Evolutionary conservation across 352 stramenopile genomes (phyloP).

Genomic region (Aphanomyces stellatus): DNA sequence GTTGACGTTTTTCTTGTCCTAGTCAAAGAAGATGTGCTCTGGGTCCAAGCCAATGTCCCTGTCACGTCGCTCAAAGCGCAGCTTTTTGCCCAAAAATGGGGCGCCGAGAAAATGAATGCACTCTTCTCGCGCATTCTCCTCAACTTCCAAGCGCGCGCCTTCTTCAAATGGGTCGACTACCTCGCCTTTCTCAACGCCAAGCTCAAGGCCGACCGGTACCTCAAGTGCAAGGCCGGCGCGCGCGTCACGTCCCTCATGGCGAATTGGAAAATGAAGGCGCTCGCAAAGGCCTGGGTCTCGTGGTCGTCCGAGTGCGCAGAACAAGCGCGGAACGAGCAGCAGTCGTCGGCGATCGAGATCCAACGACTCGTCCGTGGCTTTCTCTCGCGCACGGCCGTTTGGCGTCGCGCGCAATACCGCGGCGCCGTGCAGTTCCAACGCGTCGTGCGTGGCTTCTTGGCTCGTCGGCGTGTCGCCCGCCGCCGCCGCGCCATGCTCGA

Average conservation of each 20-base stretch:
- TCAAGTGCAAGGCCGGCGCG: constrained; percentile 75
- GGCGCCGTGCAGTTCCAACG: constrained; percentile 42
- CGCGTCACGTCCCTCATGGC: constrained; percentile 60
- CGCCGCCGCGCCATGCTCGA: constrained; percentile 36
- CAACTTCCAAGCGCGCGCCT: constrained; percentile 52
- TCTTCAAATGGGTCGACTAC: constrained; percentile 62
- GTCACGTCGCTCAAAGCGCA: constrained; percentile 73
- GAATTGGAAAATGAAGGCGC: constrained; percentile 46
- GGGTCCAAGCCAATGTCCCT: constrained; percentile 77
- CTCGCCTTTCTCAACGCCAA: constrained; percentile 69
- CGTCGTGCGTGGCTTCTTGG: constrained; percentile 42
- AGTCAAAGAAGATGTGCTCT: constrained; percentile 73
- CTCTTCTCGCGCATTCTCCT: constrained; percentile 61
- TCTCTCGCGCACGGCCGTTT: constrained; percentile 27
- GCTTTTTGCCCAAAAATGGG: constrained; percentile 79
- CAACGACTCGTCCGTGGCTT: constrained; percentile 52
- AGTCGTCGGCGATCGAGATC: constrained; percentile 58
- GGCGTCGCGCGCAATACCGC: constrained; percentile 22
- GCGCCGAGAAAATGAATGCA: constrained; percentile 70
- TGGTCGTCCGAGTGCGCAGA: constrained; percentile 45
- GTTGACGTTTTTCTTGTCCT: constrained; percentile 26
- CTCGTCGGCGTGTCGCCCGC: constrained; percentile 20
- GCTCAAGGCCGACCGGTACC: constrained; percentile 59
- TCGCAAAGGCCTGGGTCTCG: constrained; percentile 31
- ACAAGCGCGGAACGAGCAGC: constrained; percentile 47